Evolutionary conservation across 129 eudicot species (phyloP).

Genomic region (Erigeron canadensis): DNA sequence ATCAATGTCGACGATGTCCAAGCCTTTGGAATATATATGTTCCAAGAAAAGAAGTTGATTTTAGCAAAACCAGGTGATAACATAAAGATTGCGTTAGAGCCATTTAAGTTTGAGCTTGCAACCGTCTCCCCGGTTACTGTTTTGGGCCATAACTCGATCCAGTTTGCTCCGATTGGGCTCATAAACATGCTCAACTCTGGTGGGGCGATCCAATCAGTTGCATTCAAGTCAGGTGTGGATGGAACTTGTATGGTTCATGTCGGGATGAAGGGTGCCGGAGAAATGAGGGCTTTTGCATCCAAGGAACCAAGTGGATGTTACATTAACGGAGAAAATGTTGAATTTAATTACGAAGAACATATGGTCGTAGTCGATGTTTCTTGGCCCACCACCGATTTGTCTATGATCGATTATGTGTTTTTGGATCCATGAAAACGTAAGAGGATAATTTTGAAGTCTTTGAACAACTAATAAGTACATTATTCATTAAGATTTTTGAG

Average conservation of each 20-base stretch:
- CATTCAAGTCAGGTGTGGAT: background rate
- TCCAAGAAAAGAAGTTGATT: slow-evolving; percentile 51
- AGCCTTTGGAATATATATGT: slow-evolving; percentile 54
- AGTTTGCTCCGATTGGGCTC: slow-evolving; percentile 96
- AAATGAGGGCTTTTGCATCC: slow-evolving; percentile 52
- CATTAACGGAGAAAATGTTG: slow-evolving; percentile 42
- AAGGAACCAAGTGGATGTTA: slow-evolving; percentile 46
- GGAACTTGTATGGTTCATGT: slow-evolving; percentile 30
- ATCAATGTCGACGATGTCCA: slow-evolving; percentile 39
- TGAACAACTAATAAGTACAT: too few species aligned
- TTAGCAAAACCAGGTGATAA: slow-evolving; percentile 49
- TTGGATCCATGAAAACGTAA: background rate
- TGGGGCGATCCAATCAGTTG: slow-evolving; percentile 63
- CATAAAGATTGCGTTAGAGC: slow-evolving; percentile 47
- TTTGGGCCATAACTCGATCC: slow-evolving; percentile 38
- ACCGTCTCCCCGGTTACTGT: slow-evolving; percentile 53
- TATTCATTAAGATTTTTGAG: too few species aligned
- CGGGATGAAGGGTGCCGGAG: slow-evolving; percentile 50
- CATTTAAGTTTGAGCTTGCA: slow-evolving; percentile 71
- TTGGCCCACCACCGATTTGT: slow-evolving; percentile 46
- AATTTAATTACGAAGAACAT: slow-evolving; percentile 44
- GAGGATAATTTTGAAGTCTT: too few species aligned
- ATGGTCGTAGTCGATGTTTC: slow-evolving; percentile 61
- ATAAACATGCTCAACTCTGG: slow-evolving; percentile 92
- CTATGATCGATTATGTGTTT: slow-evolving; percentile 52